Evolutionary conservation across 2,329 filamentous ascomycete genomes (phyloP).

Genomic region (Harringtonia aguacate): DNA sequence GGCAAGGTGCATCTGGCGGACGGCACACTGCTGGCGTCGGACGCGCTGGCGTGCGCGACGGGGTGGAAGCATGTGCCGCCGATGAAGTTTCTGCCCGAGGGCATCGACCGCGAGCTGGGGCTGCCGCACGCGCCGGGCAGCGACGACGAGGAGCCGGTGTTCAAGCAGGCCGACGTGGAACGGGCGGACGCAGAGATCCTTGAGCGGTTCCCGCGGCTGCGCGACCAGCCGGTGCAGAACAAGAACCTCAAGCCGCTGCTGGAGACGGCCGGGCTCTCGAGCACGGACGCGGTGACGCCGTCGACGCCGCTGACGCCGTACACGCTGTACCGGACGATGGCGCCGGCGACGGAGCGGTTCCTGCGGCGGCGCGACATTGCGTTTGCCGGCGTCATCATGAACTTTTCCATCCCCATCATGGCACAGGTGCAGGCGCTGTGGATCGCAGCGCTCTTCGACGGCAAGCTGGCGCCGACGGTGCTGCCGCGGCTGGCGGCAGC

Average conservation of each 20-base stretch:
- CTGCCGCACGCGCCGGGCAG: conserved; percentile 28
- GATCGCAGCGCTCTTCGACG: conserved; percentile 54
- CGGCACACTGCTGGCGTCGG: conserved; percentile 33
- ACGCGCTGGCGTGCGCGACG: conserved; percentile 44
- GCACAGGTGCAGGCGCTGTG: conserved; percentile 45
- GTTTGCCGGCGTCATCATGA: conserved; percentile 33
- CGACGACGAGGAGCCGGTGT: conserved; percentile 9
- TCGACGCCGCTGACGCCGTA: conserved; percentile 24
- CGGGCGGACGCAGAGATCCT: conserved; percentile 43
- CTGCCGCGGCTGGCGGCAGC: conserved; percentile 14
- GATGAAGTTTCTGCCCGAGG: conserved; percentile 39
- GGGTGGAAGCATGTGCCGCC: conserved; percentile 46
- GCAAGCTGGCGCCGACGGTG: conserved; percentile 25
- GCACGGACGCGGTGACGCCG: conserved; percentile 16
- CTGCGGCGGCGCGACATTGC: conserved; percentile 28
- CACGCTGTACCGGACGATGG: conserved; percentile 35
- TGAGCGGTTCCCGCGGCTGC: conserved; percentile 38
- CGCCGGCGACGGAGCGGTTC: conserved; percentile 27
- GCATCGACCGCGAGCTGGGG: conserved; percentile 35
- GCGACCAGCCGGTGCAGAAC: conserved; percentile 38
- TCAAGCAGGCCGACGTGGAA: conserved; percentile 5
- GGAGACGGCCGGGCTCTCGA: conserved; percentile 24
- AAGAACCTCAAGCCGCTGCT: conserved; percentile 31
- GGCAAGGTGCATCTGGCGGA: conserved; percentile 39
- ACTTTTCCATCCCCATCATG: conserved; percentile 29